Conservation (phyloP, 2,329 filamentous ascomycete species). For the Graphilbum ipis-grandicollis region DNA sequence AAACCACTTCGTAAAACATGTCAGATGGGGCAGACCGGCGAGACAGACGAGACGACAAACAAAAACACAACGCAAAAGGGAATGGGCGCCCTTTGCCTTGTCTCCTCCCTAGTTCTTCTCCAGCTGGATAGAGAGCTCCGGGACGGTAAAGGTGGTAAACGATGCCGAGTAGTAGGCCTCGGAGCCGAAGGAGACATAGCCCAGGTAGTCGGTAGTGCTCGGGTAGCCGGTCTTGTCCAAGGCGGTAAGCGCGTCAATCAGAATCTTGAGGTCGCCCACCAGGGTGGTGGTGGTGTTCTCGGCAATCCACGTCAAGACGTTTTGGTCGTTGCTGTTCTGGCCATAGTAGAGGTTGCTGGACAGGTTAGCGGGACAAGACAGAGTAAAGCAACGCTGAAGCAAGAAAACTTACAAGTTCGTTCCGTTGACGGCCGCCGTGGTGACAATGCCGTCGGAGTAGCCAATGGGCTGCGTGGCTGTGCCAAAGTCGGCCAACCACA, state of each 20-base stretch:
- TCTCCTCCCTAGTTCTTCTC: neutral
- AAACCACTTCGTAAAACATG: too few species aligned
- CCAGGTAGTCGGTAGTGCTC: constrained; percentile 25
- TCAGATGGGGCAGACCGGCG: too few species aligned
- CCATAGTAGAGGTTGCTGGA: constrained; percentile 20
- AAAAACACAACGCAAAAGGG: too few species aligned
- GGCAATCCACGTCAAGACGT: constrained; percentile 33
- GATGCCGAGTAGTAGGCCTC: constrained; percentile 26
- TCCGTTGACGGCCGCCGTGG: constrained; percentile 20
- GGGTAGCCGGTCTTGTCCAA: constrained; percentile 19
- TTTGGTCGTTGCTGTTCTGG: constrained; percentile 21
- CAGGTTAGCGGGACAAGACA: neutral
- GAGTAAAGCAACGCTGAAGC: neutral
- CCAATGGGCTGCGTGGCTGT: constrained; percentile 30
- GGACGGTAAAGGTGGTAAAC: constrained; percentile 31
- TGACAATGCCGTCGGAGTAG: constrained; percentile 13
- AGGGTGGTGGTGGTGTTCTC: constrained; percentile 20
- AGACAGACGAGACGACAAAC: too few species aligned
- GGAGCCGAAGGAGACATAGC: constrained; percentile 32
- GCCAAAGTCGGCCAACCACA: constrained; percentile 34
- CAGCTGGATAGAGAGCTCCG: constrained; percentile 18
- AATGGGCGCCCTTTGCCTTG: too few species aligned
- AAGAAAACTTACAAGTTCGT: constrained; percentile 17
- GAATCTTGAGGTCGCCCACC: constrained; percentile 25
- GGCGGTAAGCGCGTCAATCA: constrained; percentile 23